These are phyloP conservation scores for Pichia inconspicua DNA, from an alignment of 1,139 yeast genomes.

Conservation along the genomic window DNA sequence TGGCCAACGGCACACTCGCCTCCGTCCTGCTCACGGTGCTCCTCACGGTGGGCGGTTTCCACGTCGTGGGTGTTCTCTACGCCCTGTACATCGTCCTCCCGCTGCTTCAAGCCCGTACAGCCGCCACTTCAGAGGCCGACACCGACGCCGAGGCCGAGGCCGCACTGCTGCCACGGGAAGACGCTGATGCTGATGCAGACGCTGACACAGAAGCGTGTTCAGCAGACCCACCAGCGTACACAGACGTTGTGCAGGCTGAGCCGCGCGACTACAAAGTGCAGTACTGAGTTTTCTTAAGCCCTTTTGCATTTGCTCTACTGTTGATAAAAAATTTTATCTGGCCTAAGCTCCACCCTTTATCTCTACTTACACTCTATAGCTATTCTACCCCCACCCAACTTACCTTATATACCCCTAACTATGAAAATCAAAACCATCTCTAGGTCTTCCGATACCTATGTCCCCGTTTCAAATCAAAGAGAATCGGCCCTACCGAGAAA, in stretches of 20 bases:
- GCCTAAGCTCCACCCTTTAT: too few relatives aligned
- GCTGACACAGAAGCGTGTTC: background rate
- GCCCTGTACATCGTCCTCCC: slow-evolving; percentile 13
- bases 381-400: too few relatives aligned
- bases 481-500: slow-evolving; percentile 84
- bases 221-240: slow-evolving; percentile 13
- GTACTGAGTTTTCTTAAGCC: background rate
- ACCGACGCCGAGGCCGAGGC: background rate
- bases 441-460: slow-evolving; percentile 82
- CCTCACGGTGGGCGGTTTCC: slow-evolving; percentile 16
- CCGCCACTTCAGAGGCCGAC: background rate
- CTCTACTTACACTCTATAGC: background rate
- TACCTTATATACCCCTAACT: background rate
- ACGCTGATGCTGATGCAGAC: background rate
- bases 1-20: slow-evolving; percentile 10
- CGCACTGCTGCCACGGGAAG: too few relatives aligned
- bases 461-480: slow-evolving; percentile 86
- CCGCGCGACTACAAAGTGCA: background rate
- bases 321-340: background rate
- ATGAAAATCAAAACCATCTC: slow-evolving; percentile 88
- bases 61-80: slow-evolving; percentile 16
- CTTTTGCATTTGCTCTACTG: too few relatives aligned
- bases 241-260: slow-evolving; percentile 9
- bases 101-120: background rate
- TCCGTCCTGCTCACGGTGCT: slow-evolving; percentile 11